Base-by-base conservation (phyloP, 2,329 filamentous ascomycete species). In the Alternaria triticina region DNA sequence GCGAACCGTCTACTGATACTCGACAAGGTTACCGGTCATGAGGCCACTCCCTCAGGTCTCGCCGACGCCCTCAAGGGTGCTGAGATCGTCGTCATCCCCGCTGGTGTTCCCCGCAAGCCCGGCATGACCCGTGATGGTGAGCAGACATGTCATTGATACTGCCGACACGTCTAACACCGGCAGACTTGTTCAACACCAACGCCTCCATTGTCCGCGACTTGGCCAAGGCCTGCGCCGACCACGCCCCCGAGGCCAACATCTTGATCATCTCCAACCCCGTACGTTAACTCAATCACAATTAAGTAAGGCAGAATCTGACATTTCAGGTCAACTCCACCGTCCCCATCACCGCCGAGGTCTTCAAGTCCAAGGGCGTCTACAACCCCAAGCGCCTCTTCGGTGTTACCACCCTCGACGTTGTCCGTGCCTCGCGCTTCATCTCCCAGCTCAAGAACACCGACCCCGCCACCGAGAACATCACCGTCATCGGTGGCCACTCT, bases 151-250 rank as follows among this genome's bases (percentile, higher is more conserved):
- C 4, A 20, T 23, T 10, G n/a, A 27, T 9, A 13, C 43, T 47
- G 23, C 56, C 47, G 45, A 30, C 59, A 57, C 45, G 33, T 46
- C 64, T 76, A 49, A 74, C 58, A 6, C 33, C 47, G 11, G 43
- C 62, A 89, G 95, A 99, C 83, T 91, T 99, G 71, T 99, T 99
- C 94, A 98, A 98, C 90, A 99, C 95, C 88, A 99, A 99, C 85
- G 96, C 96, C 83, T 97, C 93, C 82, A 99, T 99, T 83, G 96
- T 99, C 82, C 94, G 95, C 80, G 96, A 98, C 85, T 90, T 99
- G 72, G 94, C 95, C 86, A 97, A 97, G 89, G 94, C 94, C 77
- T 90, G 89, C 80, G 96, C 96, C 79, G 90, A 97, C 79, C 88
- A 92, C 74, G 88, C 91, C 80, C 96, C 96, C 78, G 88, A 97